Evolutionary conservation across 1,284 basidiomycete genomes (phyloP), one percentile per base, ranked within the genome.

Genomic region (Xanthoconium separans): DNA sequence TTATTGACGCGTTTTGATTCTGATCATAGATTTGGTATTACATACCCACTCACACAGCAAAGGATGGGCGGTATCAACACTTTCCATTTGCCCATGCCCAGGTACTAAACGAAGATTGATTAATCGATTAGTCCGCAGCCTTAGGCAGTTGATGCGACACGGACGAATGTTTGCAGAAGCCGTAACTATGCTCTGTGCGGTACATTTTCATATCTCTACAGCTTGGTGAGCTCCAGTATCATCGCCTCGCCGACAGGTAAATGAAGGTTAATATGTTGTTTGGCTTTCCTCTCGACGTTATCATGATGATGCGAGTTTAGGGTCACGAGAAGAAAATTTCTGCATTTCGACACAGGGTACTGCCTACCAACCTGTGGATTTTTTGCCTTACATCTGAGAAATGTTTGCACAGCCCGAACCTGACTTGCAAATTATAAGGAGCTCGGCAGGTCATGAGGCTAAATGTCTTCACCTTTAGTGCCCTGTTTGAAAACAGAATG

Each of bases 151-250:
- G 41, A 45, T 22, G 18, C 16, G n/a, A 29, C 9, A 43, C 40
- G 34, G 40, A 20, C 10, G 16, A 51, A 49, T 16, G 15, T 24
- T 7, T 47, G 20, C 4, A 54, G 44, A n/a, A 9, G 4, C 36
- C 3, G 16, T 36, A 13, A 36, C 30, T 9, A 33, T 42, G 27
- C 4, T 43, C 4, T 20, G 37, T 18, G 29, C 37, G 31, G 42
- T 30, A 13, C n/a, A 27, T 27, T n/a, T 50, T 37, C n/a, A n/a
- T 47, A 29, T 51, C 6, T 53, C 47, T 51, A 70, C 66, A 66
- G 66, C 67, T 63, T 70, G 64, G 64, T 51, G 11, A 41, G 48
- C 46, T 65, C 61, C 67, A 61, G 61, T 56, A 42, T 24, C n/a
- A 39, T 54, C 54, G 58, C 53, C 27, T 11, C 33, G 34, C 27